Evolutionary conservation across 2,329 filamentous ascomycete species (phyloP).

Genomic region (Acrodontium crateriforme): DNA sequence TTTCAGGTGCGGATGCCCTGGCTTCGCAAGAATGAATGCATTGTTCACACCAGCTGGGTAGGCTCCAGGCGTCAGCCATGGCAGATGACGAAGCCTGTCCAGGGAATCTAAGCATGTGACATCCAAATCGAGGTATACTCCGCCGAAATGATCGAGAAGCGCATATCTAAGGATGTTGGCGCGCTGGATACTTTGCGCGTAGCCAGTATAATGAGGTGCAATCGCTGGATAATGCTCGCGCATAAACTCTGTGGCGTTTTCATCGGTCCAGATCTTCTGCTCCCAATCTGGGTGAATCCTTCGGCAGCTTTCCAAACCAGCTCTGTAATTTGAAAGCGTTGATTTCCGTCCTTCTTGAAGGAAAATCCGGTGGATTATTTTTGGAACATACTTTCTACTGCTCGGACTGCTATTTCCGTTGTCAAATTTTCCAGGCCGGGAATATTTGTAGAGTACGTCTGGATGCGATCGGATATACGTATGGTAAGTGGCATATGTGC

Average conservation of each 20-base stretch:
- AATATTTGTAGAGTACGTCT: conserved; percentile 10
- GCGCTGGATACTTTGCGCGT: conserved; percentile 16
- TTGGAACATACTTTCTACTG: conserved; percentile 6
- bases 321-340: conserved; percentile 8
- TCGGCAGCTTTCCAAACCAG: conserved; percentile 12
- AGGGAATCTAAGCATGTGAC: conserved; percentile 14
- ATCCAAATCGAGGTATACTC: conserved; percentile 18
- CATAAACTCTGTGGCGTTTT: conserved; percentile 11
- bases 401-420: background rate
- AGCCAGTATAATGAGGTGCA: conserved; percentile 11
- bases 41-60: conserved; percentile 20
- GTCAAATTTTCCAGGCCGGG: conserved; percentile 1
- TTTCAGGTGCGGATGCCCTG: conserved; percentile 12
- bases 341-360: conserved; percentile 10
- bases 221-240: conserved; percentile 13
- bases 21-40: conserved; percentile 16
- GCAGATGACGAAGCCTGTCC: conserved; percentile 11
- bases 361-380: conserved; percentile 17
- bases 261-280: conserved; percentile 14
- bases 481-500: conserved; percentile 13
- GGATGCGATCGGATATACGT: conserved; percentile 7
- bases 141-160: conserved; percentile 15
- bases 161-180: conserved; percentile 18
- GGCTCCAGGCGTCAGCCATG: conserved; percentile 14
- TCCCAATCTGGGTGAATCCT: conserved; percentile 12